Percentiles rank a stretch among this genome's conserved stretches.
Evolutionary conservation across 345 rosid genomes (phyloP).

Genomic region (Brassica carinata): DNA sequence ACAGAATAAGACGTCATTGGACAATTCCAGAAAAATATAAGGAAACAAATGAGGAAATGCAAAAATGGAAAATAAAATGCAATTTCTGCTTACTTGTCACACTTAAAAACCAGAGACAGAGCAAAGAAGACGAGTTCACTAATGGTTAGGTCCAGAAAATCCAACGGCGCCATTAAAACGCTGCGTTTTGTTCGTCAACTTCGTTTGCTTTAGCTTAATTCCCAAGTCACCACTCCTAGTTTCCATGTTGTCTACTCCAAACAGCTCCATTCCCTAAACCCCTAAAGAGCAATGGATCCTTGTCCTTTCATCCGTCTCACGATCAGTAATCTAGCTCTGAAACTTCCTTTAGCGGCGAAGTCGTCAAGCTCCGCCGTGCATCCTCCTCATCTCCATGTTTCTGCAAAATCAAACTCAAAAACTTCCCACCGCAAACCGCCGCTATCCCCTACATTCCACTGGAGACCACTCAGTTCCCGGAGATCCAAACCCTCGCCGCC

Average conservation of each 20-base stretch:
- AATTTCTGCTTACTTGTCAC: conserved; percentile 23
- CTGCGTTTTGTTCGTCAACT: conserved; percentile 25
- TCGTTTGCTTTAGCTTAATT: conserved; percentile 10
- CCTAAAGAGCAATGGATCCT: conserved; percentile 67
- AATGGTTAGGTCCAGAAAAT: conserved; percentile 18
- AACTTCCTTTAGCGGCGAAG: conserved; percentile 66
- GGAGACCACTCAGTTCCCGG: conserved; percentile 49
- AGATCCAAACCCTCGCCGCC: conserved; percentile 52
- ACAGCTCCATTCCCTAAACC: background rate
- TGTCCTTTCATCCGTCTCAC: conserved; percentile 87
- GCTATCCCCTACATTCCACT: conserved; percentile 62
- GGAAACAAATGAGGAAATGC: conserved; percentile 29
- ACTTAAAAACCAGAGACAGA: conserved; percentile 25
- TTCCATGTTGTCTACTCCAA: conserved; percentile 2
- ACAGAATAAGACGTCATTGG: background rate
- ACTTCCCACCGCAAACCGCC: conserved; percentile 63
- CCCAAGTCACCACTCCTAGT: conserved; percentile 4
- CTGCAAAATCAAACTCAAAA: conserved; percentile 74
- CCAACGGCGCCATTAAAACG: conserved; percentile 35
- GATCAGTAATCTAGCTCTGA: conserved; percentile 69
- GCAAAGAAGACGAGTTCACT: conserved; percentile 24
- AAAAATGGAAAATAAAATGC: conserved; percentile 22
- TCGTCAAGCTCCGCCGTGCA: conserved; percentile 77
- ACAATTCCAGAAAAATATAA: background rate
- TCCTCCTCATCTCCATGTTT: conserved; percentile 84